phyloP scores from a whole-genome alignment of 257 asterid genomes.

The Solanum etuberosum region DNA sequence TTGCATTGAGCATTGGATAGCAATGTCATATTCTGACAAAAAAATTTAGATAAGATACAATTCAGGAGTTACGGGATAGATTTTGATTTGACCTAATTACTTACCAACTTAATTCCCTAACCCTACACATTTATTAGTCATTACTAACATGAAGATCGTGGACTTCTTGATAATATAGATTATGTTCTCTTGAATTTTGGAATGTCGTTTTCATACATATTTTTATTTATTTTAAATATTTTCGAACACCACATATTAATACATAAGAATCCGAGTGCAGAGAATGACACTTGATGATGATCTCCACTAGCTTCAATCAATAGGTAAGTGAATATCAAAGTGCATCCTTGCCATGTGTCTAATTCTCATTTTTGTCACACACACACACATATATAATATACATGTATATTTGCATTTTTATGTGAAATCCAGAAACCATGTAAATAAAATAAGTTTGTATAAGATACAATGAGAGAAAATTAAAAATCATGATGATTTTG shows the following conservation, averaged over 20 bases:
- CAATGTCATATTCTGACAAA: background rate
- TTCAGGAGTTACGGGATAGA: background rate
- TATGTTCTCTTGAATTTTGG: background rate
- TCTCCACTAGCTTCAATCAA: background rate
- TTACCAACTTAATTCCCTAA: background rate
- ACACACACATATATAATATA: background rate
- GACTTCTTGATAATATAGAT: background rate
- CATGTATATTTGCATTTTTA: background rate
- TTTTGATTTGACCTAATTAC: background rate
- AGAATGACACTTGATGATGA: background rate
- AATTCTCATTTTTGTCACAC: background rate
- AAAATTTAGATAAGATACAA: background rate
- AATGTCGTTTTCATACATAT: no score
- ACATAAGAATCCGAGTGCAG: background rate
- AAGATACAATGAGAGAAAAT: background rate
- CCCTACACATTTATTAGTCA: background rate
- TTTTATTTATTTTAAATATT: no score
- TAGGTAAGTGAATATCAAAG: background rate
- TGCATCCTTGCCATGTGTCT: background rate
- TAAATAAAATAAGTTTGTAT: background rate
- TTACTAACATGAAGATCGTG: background rate
- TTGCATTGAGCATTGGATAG: background rate
- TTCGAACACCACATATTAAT: background rate
- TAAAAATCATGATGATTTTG: background rate
- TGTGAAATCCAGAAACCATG: background rate